Base-by-base conservation (phyloP, 441 rosid species). In the Adansonia rubrostipa region DNA sequence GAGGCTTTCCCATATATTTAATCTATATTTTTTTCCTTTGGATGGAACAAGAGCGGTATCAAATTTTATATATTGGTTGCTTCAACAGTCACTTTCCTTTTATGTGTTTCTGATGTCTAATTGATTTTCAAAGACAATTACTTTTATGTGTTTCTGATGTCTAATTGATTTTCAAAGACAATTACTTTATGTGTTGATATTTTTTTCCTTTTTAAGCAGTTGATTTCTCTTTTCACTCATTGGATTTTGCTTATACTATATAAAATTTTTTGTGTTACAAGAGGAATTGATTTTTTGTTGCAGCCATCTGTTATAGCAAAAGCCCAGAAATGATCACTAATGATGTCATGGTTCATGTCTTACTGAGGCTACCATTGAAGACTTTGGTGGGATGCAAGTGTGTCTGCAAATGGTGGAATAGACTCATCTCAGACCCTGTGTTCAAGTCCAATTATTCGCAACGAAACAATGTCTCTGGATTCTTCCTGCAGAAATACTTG, bases 381-480 rank as follows among this genome's bases (percentile, higher is more conserved):
- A 47, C 79, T 22, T 74, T 82, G 74, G 22, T 82, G 54, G 36
- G 22, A 33, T 79, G 68, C 76, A 79, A 71, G 62, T 66, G 78
- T 51, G 85, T 84, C 20, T 82, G 81, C 80, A 67, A 78, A 73
- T 42, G 61, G 60, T 77, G 84, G 81, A 63, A 79, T 40, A 22
- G 44, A 40, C 63, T 84, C 65, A 74, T 77, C 51, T 78, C 84
- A 1, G 66, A 74, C n/a, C 78, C 81, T 19, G 13, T 60, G 5
- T 83, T 77, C 74, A 66, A 75, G 56, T 57, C 51, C 33, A 51
- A 64, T 58, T 80, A 73, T 42, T 51, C 60, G 4, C 53, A 50
- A 1, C 47, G 11, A 3, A 60, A 75, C 40, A 33, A 75, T 13
- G 42, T 66, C 71, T 76, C 75, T 0, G 82, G 82, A 22, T 63